These are phyloP conservation scores for Trichoderma sp. DNA, from an alignment of 2,329 filamentous ascomycete genomes.

Conservation along the genomic window DNA sequence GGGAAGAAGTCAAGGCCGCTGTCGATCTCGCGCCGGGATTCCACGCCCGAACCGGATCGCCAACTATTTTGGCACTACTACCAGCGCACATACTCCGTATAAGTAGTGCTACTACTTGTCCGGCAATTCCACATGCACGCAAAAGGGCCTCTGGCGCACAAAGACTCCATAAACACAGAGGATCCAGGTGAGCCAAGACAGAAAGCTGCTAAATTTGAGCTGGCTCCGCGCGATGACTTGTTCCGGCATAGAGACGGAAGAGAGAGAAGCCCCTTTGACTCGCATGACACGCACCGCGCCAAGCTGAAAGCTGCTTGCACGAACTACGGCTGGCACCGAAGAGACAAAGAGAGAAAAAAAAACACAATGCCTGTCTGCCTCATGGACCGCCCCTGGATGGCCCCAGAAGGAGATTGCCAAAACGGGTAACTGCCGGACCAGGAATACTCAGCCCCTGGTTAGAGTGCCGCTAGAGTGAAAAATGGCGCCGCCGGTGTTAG, in stretches of 20 bases:
- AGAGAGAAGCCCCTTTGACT: background rate
- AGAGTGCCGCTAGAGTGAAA: background rate
- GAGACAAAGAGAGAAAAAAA: background rate
- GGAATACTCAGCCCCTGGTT: background rate
- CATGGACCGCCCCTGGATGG: slow-evolving; percentile 10
- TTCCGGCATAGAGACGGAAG: background rate
- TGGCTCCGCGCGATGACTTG: background rate
- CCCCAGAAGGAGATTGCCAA: slow-evolving; percentile 3
- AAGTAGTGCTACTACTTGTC: background rate
- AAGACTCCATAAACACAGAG: background rate
- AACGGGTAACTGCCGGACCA: slow-evolving; percentile 1
- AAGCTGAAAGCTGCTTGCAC: background rate
- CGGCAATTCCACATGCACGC: background rate
- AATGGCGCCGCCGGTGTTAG: slow-evolving; percentile 8
- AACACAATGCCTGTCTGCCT: slow-evolving; percentile 6
- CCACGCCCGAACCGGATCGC: slow-evolving; percentile 8
- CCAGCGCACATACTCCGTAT: background rate
- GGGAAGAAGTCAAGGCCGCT: background rate
- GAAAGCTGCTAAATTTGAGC: background rate
- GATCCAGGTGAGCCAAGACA: background rate
- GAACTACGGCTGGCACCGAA: background rate
- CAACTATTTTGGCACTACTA: background rate
- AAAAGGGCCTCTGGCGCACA: background rate
- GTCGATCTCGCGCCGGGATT: background rate
- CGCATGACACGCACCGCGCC: slow-evolving; percentile 2